These are phyloP conservation scores for Lupinus albus DNA, from an alignment of 306 rosid genomes.

Conservation along the genomic window DNA sequence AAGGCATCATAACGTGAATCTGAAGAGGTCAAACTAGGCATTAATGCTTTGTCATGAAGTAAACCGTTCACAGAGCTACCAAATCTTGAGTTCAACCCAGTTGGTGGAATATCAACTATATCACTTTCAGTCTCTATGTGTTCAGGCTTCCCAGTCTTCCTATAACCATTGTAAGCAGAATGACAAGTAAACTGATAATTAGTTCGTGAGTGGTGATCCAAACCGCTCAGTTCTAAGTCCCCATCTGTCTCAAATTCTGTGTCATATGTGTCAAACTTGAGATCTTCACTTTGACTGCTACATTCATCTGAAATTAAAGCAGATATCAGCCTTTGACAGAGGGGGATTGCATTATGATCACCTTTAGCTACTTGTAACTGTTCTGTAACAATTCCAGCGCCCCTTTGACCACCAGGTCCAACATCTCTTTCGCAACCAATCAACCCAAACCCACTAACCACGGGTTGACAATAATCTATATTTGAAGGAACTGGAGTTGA, in stretches of 20 bases:
- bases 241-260: conserved; percentile 64
- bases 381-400: conserved; percentile 49
- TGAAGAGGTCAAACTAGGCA: conserved; percentile 52
- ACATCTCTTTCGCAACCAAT: conserved; percentile 46
- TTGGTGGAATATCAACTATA: conserved; percentile 45
- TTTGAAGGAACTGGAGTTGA: conserved; percentile 56
- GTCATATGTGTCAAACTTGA: conserved; percentile 53
- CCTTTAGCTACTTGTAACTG: conserved; percentile 52
- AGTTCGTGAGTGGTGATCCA: conserved; percentile 51
- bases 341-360: conserved; percentile 62
- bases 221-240: conserved; percentile 56
- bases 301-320: conserved; percentile 78
- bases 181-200: conserved; percentile 61
- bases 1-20: conserved; percentile 68
- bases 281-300: conserved; percentile 59
- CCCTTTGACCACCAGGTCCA: conserved; percentile 45
- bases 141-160: conserved; percentile 51
- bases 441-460: conserved; percentile 52
- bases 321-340: conserved; percentile 82
- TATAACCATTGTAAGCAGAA: conserved; percentile 61
- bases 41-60: conserved; percentile 43
- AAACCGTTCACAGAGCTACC: conserved; percentile 50
- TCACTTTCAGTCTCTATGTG: conserved; percentile 54
- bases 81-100: conserved; percentile 49
- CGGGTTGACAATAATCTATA: conserved; percentile 50